Conservation (phyloP, 495 filamentous ascomycete genomes). For the Penicillium salamii region DNA sequence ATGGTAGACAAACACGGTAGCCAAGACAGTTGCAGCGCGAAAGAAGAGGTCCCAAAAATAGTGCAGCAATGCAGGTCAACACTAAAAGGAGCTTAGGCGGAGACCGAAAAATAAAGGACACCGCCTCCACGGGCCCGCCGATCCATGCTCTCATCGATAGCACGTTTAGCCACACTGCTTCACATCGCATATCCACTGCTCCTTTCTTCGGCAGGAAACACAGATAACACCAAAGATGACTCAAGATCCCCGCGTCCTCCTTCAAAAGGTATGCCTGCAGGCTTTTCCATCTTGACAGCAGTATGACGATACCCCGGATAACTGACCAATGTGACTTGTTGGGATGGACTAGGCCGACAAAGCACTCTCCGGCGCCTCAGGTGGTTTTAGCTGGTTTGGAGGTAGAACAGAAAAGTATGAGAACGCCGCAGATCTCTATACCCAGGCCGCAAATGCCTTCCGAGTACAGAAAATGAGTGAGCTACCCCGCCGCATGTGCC, state of each 20-base stretch:
- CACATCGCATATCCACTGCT: constrained; percentile 4
- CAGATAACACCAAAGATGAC: constrained; percentile 26
- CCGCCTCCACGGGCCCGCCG: constrained; percentile 25
- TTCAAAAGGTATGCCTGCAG: constrained; percentile 51
- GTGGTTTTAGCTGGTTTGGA: constrained; percentile 76
- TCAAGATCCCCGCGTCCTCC: constrained; percentile 55
- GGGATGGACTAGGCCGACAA: constrained; percentile 67
- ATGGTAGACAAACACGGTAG: too few relatives aligned
- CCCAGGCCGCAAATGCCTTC: constrained; percentile 79
- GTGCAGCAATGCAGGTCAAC: background rate
- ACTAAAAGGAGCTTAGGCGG: constrained; percentile 8
- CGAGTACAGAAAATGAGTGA: constrained; percentile 67
- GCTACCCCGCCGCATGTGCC: constrained; percentile 15
- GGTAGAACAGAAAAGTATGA: constrained; percentile 80
- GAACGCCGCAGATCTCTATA: constrained; percentile 76
- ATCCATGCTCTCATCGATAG: constrained; percentile 25
- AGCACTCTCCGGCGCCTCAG: constrained; percentile 61
- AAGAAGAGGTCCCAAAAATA: background rate
- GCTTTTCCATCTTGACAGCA: constrained; percentile 13
- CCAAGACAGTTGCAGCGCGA: too few relatives aligned
- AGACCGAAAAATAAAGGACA: constrained; percentile 14
- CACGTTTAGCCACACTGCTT: constrained; percentile 7
- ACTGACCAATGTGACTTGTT: constrained; percentile 25
- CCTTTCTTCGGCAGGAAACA: constrained; percentile 5
- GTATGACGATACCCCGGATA: constrained; percentile 28